phyloP scores from a whole-genome alignment of 169 alveolate species.

The Plasmodium knowlesi region DNA sequence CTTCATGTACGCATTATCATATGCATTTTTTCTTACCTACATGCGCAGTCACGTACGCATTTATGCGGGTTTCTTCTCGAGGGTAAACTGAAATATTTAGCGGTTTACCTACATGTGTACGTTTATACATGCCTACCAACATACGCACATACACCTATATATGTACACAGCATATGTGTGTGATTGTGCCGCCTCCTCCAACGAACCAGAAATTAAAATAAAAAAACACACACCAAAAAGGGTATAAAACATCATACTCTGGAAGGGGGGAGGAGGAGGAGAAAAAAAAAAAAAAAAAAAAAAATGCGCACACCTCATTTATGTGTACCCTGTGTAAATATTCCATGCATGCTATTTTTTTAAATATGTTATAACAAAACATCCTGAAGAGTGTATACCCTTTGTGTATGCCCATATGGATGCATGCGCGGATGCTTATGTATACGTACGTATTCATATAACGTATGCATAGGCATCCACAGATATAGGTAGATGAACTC shows the following conservation, averaged over 20 bases:
- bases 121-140: neutral
- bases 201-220: conserved; percentile 24
- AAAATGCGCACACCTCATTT: conserved; percentile 14
- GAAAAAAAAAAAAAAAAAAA: conserved; percentile 11
- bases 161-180: neutral
- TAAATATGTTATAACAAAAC: conserved; percentile 11
- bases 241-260: neutral
- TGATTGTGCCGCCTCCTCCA: neutral
- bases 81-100: neutral
- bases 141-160: conserved; percentile 6
- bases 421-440: conserved; percentile 1
- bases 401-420: neutral
- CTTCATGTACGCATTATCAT: neutral
- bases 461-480: neutral
- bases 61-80: neutral
- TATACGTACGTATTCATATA: conserved; percentile 12
- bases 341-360: neutral
- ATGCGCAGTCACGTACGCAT: neutral
- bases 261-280: neutral
- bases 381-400: neutral
- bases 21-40: neutral
- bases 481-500: neutral
- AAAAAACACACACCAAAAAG: neutral
- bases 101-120: neutral
- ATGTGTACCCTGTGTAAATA: neutral